These are phyloP conservation scores for Iris macrosiphon DNA, from an alignment of 106 monocot species.

Conservation along the genomic window DNA sequence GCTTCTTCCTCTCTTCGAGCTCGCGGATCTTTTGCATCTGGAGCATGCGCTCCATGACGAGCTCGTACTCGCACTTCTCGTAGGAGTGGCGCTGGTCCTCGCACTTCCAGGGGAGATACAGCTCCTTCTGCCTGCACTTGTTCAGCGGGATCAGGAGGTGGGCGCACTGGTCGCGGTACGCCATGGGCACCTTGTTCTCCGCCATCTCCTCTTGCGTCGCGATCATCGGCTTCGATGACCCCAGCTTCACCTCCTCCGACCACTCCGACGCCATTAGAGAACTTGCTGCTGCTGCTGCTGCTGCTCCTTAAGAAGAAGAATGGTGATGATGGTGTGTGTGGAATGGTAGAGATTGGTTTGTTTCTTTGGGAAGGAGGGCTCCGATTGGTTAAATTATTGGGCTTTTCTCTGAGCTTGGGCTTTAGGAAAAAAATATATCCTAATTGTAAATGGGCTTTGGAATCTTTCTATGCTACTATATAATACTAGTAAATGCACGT, in stretches of 20 bases:
- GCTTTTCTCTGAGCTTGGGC: too few relatives aligned
- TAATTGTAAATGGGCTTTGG: too few relatives aligned
- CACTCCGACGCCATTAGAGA: conserved; percentile 13
- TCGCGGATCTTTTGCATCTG: conserved; percentile 99
- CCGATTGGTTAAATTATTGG: too few relatives aligned
- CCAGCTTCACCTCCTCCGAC: conserved; percentile 69
- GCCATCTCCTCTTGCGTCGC: conserved; percentile 89
- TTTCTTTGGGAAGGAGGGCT: too few relatives aligned
- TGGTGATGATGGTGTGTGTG: too few relatives aligned
- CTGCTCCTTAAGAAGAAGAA: too few relatives aligned
- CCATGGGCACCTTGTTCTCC: conserved; percentile 63
- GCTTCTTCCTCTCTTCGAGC: conserved; percentile 50
- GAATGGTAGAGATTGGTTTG: too few relatives aligned
- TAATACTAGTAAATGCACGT: too few relatives aligned
- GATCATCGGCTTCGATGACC: conserved; percentile 96
- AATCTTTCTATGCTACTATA: too few relatives aligned
- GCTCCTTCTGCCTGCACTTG: conserved; percentile 86
- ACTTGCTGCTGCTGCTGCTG: too few relatives aligned
- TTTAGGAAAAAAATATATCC: too few relatives aligned
- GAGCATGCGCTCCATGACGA: conserved; percentile 98
- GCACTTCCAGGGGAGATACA: conserved; percentile 97
- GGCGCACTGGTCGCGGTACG: conserved; percentile 96
- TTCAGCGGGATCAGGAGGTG: conserved; percentile 98
- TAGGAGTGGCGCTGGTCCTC: conserved; percentile 82
- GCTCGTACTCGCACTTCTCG: conserved; percentile 99